A percentile compares a stretch with the other conserved stretches of the same genome.
These are phyloP conservation scores for Schwanniomyces yamadae DNA, from an alignment of 805 yeast genomes.

Conservation along the genomic window DNA sequence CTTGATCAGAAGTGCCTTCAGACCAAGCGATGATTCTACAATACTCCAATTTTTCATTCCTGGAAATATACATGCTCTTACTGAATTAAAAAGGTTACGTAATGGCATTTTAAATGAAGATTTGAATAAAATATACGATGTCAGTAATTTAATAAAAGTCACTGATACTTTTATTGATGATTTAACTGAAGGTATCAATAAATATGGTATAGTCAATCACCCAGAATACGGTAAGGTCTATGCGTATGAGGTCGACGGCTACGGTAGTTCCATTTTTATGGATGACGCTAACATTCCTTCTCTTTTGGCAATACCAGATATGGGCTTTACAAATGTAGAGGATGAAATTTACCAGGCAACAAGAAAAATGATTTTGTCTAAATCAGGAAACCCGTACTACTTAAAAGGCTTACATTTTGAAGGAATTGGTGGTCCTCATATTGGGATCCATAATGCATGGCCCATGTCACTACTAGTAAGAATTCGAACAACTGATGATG, in stretches of 20 bases:
- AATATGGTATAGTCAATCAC: slow-evolving; percentile 66
- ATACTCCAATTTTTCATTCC: slow-evolving; percentile 81
- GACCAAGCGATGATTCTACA: slow-evolving; percentile 89
- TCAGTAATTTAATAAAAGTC: slow-evolving; percentile 14
- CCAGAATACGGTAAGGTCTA: slow-evolving; percentile 71
- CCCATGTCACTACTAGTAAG: slow-evolving; percentile 81
- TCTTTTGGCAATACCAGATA: slow-evolving; percentile 71
- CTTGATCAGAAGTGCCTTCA: slow-evolving; percentile 73
- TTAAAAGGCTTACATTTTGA: slow-evolving; percentile 59
- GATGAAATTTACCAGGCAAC: slow-evolving; percentile 75
- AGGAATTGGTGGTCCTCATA: slow-evolving; percentile 91
- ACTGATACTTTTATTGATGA: slow-evolving; percentile 37
- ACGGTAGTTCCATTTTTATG: slow-evolving; percentile 70
- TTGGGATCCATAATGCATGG: slow-evolving; percentile 82
- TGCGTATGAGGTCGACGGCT: slow-evolving; percentile 90
- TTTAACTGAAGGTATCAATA: slow-evolving; percentile 56
- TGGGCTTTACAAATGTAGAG: slow-evolving; percentile 55
- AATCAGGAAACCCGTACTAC: slow-evolving; percentile 76
- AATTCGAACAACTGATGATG: slow-evolving; percentile 73
- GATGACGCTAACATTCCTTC: slow-evolving; percentile 93
- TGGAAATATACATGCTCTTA: slow-evolving; percentile 74
- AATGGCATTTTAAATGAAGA: slow-evolving; percentile 17
- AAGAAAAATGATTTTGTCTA: slow-evolving; percentile 67
- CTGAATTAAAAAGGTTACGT: slow-evolving; percentile 50
- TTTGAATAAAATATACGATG: slow-evolving; percentile 4